Evolutionary conservation across 2,329 filamentous ascomycete genomes (phyloP).

Genomic region (Periconia digitata): DNA sequence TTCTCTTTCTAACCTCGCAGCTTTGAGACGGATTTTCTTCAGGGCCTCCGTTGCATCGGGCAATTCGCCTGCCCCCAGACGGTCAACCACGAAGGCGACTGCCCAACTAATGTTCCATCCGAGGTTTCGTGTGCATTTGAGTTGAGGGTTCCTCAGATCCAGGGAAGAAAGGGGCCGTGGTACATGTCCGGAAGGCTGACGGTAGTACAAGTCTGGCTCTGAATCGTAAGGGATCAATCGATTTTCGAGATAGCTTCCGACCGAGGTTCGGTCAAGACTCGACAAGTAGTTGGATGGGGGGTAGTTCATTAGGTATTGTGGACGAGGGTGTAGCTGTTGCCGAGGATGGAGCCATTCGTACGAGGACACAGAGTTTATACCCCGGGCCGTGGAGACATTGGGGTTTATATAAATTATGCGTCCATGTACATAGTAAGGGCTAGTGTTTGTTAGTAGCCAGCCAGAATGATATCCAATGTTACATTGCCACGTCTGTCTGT

Average conservation of each 20-base stretch:
- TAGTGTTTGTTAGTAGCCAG: no score
- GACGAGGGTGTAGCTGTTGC: slow-evolving; percentile 1
- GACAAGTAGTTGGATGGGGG: slow-evolving; percentile 8
- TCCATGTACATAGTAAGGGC: no score
- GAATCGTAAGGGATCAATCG: slow-evolving; percentile 21
- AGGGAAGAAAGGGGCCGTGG: slow-evolving; percentile 5
- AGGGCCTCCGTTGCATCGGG: slow-evolving; percentile 20
- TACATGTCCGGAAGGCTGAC: slow-evolving; percentile 3
- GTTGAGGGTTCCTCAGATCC: slow-evolving; percentile 17
- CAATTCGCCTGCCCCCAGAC: slow-evolving; percentile 25
- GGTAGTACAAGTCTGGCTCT: slow-evolving; percentile 17
- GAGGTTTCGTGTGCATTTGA: slow-evolving; percentile 26
- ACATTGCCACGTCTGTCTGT: no score
- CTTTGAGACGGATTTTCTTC: slow-evolving; percentile 17
- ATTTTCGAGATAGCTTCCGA: no score
- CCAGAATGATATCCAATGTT: no score
- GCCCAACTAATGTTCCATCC: slow-evolving; percentile 48
- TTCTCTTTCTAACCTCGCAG: slow-evolving; percentile 16
- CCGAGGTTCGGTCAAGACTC: slow-evolving; percentile 13
- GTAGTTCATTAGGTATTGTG: slow-evolving; percentile 18
- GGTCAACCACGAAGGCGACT: slow-evolving; percentile 42
- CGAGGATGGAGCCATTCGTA: slow-evolving; percentile 16
- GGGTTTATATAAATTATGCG: slow-evolving; percentile 23
- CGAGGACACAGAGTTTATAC: slow-evolving; percentile 1
- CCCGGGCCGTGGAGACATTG: background rate